Percentiles rank a stretch among this genome's conserved stretches.
Conservation (phyloP, 2,329 filamentous ascomycete genomes). For the Fusarium agapanthi region DNA sequence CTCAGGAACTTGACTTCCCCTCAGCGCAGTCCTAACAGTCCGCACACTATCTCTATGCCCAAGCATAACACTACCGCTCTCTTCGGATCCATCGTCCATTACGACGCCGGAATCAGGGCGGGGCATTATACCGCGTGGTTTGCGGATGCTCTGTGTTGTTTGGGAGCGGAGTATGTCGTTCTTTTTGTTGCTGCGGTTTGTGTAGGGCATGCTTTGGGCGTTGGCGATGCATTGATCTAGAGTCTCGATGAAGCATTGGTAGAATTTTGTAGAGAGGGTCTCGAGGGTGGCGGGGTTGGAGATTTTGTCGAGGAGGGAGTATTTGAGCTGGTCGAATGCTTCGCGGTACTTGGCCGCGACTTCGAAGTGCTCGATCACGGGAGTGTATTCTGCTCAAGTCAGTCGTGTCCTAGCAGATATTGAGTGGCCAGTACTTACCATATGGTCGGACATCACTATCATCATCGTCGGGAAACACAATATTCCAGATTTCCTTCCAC, state of each 20-base stretch:
- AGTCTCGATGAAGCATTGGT: conserved; percentile 53
- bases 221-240: conserved; percentile 48
- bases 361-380: conserved; percentile 55
- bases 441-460: conserved; percentile 45
- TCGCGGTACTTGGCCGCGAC: conserved; percentile 47
- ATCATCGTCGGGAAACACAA: conserved; percentile 53
- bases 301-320: conserved; percentile 49
- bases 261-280: conserved; percentile 51
- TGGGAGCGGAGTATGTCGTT: conserved; percentile 42
- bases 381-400: conserved; percentile 47
- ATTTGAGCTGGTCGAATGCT: conserved; percentile 47
- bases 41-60: conserved; percentile 45
- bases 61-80: conserved; percentile 47
- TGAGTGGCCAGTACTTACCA: conserved; percentile 24
- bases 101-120: conserved; percentile 52
- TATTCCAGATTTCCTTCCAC: conserved; percentile 54
- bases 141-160: conserved; percentile 30
- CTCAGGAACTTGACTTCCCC: conserved; percentile 40
- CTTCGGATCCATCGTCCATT: conserved; percentile 51
- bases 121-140: conserved; percentile 40
- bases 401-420: fast-evolving
- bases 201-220: conserved; percentile 51
- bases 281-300: conserved; percentile 50
- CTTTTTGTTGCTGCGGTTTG: conserved; percentile 53
- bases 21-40: conserved; percentile 36